phyloP scores from a whole-genome alignment of 2,329 filamentous ascomycete genomes.

The Phialemoniopsis sp. region DNA sequence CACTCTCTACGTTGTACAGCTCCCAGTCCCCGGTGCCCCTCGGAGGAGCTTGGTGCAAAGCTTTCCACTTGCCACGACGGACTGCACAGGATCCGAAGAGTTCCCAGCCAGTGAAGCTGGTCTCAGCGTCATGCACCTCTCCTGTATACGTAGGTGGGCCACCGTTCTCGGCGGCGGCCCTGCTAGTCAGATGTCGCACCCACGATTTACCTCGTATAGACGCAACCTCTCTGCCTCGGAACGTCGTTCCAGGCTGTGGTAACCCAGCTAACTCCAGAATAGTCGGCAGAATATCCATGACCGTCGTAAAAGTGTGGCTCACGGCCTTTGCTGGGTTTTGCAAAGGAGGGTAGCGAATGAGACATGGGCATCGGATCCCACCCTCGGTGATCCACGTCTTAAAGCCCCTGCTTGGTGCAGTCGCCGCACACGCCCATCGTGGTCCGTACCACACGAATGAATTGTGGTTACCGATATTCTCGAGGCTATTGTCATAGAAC shows the following conservation, averaged over 20 bases:
- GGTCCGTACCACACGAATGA: conserved; percentile 55
- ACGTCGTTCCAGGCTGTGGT: conserved; percentile 47
- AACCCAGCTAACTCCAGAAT: conserved; percentile 41
- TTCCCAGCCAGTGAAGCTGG: conserved; percentile 28
- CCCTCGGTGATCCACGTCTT: conserved; percentile 36
- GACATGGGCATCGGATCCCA: conserved; percentile 45
- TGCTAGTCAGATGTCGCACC: conserved; percentile 2
- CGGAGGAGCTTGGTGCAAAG: conserved; percentile 40
- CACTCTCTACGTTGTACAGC: conserved; percentile 36
- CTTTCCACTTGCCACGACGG: conserved; percentile 28
- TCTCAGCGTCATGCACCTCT: conserved; percentile 3
- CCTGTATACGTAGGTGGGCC: no score
- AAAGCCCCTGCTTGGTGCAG: conserved; percentile 16
- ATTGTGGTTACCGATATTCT: conserved; percentile 48
- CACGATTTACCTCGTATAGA: conserved; percentile 25
- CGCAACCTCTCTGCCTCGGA: conserved; percentile 24
- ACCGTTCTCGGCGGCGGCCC: no score
- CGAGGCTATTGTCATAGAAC: conserved; percentile 51
- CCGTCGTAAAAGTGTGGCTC: conserved; percentile 44
- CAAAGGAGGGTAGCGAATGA: conserved; percentile 20
- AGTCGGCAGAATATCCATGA: conserved; percentile 45
- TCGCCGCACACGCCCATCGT: conserved; percentile 38
- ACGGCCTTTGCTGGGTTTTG: conserved; percentile 22
- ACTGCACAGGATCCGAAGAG: conserved; percentile 23
- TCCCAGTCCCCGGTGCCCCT: conserved; percentile 45